phyloP scores from a whole-genome alignment of 768 basidiomycete species.

The Trametes coccinea region DNA sequence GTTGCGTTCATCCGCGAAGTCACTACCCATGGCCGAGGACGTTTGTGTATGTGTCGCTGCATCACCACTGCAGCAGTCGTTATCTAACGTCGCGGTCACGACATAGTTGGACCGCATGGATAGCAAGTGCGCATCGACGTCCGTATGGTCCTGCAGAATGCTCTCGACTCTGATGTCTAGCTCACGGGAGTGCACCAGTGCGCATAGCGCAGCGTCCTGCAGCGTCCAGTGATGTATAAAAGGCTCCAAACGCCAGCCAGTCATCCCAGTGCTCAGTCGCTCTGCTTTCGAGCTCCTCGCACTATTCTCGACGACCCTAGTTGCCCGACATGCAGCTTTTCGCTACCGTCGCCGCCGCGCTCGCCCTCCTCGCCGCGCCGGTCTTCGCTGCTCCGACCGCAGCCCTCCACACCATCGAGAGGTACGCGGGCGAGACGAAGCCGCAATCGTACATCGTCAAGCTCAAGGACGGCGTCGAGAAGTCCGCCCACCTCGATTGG shows the following conservation, averaged over 20 bases:
- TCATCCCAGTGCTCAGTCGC: constrained; percentile 6
- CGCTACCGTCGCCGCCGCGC: constrained; percentile 6
- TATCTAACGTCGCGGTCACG: constrained; percentile 1
- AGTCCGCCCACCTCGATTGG: constrained; percentile 21
- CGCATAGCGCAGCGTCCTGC: background rate
- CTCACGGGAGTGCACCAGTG: background rate
- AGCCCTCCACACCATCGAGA: constrained; percentile 5
- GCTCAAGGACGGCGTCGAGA: constrained; percentile 24
- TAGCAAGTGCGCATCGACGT: background rate
- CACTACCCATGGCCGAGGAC: background rate
- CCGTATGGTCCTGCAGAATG: background rate
- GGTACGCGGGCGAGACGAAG: constrained; percentile 19
- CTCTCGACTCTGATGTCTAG: background rate
- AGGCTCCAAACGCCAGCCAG: background rate
- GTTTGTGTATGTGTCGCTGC: too few relatives aligned
- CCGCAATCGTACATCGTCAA: constrained; percentile 25
- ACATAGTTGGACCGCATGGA: background rate
- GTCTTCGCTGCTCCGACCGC: constrained; percentile 3
- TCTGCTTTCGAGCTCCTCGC: constrained; percentile 1
- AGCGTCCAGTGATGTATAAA: background rate
- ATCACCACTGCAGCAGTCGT: background rate
- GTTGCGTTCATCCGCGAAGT: background rate
- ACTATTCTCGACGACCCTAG: background rate
- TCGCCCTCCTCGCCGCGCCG: constrained; percentile 9
- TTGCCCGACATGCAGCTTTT: constrained; percentile 5